These are phyloP conservation scores for Amauroascus niger DNA, from an alignment of 2,329 filamentous ascomycete genomes.

Conservation along the genomic window DNA sequence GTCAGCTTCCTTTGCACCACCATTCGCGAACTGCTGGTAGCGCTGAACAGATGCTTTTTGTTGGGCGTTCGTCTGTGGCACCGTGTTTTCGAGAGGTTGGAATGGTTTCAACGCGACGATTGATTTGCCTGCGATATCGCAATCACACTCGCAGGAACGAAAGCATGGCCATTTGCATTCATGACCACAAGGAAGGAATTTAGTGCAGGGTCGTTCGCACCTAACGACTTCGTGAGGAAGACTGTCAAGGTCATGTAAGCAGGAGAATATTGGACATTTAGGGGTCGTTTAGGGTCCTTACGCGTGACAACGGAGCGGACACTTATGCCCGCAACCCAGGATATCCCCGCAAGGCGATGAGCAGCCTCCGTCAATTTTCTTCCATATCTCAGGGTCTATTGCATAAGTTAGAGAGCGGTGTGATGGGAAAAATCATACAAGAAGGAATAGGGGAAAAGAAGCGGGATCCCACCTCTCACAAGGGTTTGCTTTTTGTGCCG, in stretches of 20 bases:
- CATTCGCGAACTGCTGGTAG: constrained; percentile 27
- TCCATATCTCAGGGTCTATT: constrained; percentile 46
- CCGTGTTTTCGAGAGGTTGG: background rate
- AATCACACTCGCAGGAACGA: constrained; percentile 27
- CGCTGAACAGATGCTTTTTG: constrained; percentile 15
- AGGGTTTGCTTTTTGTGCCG: constrained; percentile 47
- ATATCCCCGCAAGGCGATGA: constrained; percentile 36
- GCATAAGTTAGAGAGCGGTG: background rate
- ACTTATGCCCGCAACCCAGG: constrained; percentile 45
- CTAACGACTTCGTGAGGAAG: constrained; percentile 32
- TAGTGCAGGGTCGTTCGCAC: constrained; percentile 29
- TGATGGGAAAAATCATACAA: background rate
- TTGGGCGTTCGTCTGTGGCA: constrained; percentile 1
- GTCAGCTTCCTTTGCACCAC: constrained; percentile 25
- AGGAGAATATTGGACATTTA: constrained; percentile 1
- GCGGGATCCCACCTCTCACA: constrained; percentile 36
- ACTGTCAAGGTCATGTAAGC: constrained; percentile 18
- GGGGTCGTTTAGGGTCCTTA: constrained; percentile 24
- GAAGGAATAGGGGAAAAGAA: constrained; percentile 3
- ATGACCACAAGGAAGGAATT: constrained; percentile 33
- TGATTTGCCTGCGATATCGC: constrained; percentile 7
- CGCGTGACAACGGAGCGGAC: constrained; percentile 46
- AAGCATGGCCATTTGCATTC: constrained; percentile 28
- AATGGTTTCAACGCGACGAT: background rate
- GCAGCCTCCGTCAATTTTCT: constrained; percentile 46